Evolutionary conservation across 306 rosid genomes (phyloP), one percentile per base, ranked within the genome.

Genomic region (Trifolium dubium): DNA sequence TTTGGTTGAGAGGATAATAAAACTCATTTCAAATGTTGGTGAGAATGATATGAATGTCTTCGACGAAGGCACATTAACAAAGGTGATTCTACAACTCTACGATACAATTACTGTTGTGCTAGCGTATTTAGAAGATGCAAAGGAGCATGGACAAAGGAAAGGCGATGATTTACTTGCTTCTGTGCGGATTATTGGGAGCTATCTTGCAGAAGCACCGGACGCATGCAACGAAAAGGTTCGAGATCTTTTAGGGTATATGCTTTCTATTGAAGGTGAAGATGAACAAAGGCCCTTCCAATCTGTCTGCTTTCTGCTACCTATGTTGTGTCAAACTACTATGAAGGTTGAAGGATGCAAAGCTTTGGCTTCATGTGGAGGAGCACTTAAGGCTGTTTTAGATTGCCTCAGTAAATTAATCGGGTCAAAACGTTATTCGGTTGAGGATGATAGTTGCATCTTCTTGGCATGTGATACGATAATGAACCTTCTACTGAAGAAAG

Each of bases 91-190:
- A 34, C 97, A 90, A 65, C 96, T 94, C 60, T 85, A 91, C 79
- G 97, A 91, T 88, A 94, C 98, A 32, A 69, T 83, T 80, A 81
- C 62, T 62, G 83, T 88, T 34, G 90, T 91, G 83, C 83, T 94
- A 61, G 97, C 91, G 75, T 94, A 88, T 81, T 85, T 94, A 71
- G 90, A 81, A 87, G 98, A 94, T 80, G 97, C 97, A 29, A 91
- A 87, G 89, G 96, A 91, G 77, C 97, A 82, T 77, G 90, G 87
- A 43, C 90, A 83, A 80, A 87, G 74, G 65, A 94, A 89, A 83
- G 98, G 98, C 76, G 86, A 89, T 82, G 98, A 91, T 81, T 88
- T 91, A 55, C 91, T 94, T 72, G 97, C 97, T 67, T 94, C 98
- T 15, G 95, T 94, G 68, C 85, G 98, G 54, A 78, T 94, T 79